Conservation (phyloP, 2,329 filamentous ascomycete genomes). For the Lachnellula arida region DNA sequence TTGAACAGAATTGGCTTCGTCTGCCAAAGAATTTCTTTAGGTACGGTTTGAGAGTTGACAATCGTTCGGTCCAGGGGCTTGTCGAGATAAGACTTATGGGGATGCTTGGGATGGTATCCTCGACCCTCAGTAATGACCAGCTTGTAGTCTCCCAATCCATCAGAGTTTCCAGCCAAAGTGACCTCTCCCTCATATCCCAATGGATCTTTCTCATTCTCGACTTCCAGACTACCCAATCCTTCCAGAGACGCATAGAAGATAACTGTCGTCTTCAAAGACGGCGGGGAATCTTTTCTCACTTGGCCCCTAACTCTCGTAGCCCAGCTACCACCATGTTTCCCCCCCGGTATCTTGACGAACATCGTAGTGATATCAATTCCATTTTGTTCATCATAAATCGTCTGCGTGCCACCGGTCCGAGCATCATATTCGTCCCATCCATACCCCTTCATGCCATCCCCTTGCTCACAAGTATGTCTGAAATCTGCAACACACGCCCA, state of each 20-base stretch:
- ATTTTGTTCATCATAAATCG: conserved; percentile 86
- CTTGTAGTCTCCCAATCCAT: conserved; percentile 72
- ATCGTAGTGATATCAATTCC: conserved; percentile 85
- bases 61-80: conserved; percentile 73
- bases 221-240: conserved; percentile 62
- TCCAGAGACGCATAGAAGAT: conserved; percentile 82
- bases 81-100: conserved; percentile 60
- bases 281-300: conserved; percentile 63
- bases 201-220: conserved; percentile 50
- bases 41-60: conserved; percentile 65
- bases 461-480: conserved; percentile 92
- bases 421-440: conserved; percentile 98
- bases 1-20: conserved; percentile 65
- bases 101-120: conserved; percentile 55
- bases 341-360: conserved; percentile 89
- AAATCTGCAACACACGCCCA: conserved; percentile 55
- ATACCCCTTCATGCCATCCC: conserved; percentile 90
- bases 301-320: conserved; percentile 80
- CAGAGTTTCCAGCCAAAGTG: conserved; percentile 63
- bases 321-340: conserved; percentile 84
- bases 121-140: conserved; percentile 70
- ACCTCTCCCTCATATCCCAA: conserved; percentile 58
- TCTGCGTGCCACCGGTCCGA: conserved; percentile 78
- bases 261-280: conserved; percentile 67
- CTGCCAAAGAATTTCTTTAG: conserved; percentile 75